A percentile compares a stretch with the other conserved stretches of the same genome.
Evolutionary conservation across 768 basidiomycete genomes (phyloP).

Genomic region (Solioccasus polychromus): DNA sequence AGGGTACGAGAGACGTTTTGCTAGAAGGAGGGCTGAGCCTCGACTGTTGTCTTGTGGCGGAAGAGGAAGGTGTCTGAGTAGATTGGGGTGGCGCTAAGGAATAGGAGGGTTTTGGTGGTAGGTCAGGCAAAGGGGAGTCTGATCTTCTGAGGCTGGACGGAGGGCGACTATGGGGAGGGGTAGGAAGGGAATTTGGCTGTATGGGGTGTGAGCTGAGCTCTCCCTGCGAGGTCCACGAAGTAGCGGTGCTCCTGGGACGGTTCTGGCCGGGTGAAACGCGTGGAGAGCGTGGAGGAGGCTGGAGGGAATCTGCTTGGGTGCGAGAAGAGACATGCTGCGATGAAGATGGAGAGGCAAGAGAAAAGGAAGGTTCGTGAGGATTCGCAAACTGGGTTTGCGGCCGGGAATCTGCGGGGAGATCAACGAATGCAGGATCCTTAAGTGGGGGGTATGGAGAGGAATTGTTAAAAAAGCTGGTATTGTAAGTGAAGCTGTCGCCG

Average conservation of each 20-base stretch:
- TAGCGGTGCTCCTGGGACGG: conserved; percentile 21
- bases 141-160: conserved; percentile 21
- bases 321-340: conserved; percentile 13
- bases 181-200: conserved; percentile 20
- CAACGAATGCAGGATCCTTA: conserved; percentile 29
- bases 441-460: conserved; percentile 14
- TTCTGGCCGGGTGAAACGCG: conserved; percentile 20
- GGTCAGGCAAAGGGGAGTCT: conserved; percentile 26
- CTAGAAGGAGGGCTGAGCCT: conserved; percentile 41
- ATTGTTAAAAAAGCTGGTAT: conserved; percentile 30
- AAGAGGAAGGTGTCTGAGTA: conserved; percentile 33
- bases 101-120: conserved; percentile 16
- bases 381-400: conserved; percentile 19
- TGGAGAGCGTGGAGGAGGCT: conserved; percentile 25
- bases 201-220: conserved; percentile 15
- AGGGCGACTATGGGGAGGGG: conserved; percentile 29
- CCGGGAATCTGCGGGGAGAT: conserved; percentile 27
- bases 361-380: conserved; percentile 22
- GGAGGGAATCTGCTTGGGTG: conserved; percentile 14
- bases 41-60: conserved; percentile 25
- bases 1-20: conserved; percentile 62
- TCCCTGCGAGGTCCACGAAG: conserved; percentile 28
- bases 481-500: conserved; percentile 34
- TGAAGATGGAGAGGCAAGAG: conserved; percentile 27
- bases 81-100: conserved; percentile 30